Evolutionary conservation across 345 rosid genomes (phyloP).

Genomic region (Salix purpurea): DNA sequence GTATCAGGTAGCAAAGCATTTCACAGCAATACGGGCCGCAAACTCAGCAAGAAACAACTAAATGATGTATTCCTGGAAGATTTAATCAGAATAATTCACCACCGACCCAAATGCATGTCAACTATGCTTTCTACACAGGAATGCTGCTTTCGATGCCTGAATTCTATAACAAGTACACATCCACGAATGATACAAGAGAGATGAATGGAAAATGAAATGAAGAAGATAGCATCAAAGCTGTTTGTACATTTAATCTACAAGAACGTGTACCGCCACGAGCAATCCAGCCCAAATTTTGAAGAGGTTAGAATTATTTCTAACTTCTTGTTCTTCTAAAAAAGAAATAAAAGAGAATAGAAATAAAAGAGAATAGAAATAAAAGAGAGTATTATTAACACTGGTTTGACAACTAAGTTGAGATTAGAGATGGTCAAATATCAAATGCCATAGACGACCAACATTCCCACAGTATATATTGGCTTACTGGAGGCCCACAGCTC

Average conservation of each 20-base stretch:
- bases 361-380: not conserved
- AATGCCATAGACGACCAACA: not conserved
- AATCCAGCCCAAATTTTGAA: not conserved
- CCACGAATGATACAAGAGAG: not conserved
- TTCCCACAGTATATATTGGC: not conserved
- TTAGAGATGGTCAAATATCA: not conserved
- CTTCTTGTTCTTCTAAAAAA: not conserved
- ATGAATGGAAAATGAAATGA: not conserved
- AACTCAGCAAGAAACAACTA: not conserved
- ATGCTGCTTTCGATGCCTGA: not conserved
- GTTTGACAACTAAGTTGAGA: not conserved
- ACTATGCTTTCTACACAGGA: not conserved
- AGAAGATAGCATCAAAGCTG: not conserved
- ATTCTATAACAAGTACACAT: not conserved
- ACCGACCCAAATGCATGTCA: not conserved
- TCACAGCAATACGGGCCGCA: not conserved
- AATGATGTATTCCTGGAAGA: slow-evolving; percentile 6
- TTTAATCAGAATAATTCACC: not conserved
- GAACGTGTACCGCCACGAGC: not conserved
- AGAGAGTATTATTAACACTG: not conserved
- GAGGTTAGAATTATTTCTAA: not conserved
- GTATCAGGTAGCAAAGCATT: not conserved
- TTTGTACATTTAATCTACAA: not conserved
- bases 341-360: not conserved
- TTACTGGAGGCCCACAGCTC: not conserved